These are phyloP conservation scores for Aegilops longissima DNA, from an alignment of 176 grass and related monocot species.

Conservation along the genomic window DNA sequence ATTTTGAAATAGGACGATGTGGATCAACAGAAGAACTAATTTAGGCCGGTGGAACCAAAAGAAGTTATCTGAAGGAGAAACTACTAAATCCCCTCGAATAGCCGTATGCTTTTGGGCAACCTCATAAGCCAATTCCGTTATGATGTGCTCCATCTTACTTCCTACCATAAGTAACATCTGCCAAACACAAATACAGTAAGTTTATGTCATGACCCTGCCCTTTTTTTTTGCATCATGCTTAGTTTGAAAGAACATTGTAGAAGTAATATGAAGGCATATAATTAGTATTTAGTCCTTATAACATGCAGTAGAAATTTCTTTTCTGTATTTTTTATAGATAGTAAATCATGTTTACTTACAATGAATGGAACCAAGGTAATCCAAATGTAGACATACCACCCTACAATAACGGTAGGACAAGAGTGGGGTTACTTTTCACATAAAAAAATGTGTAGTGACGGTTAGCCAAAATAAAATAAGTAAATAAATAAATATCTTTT, in stretches of 20 bases:
- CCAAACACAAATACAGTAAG: neutral
- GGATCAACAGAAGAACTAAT: slow-evolving; percentile 79
- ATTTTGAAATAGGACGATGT: slow-evolving; percentile 79
- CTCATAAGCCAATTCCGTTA: slow-evolving; percentile 65
- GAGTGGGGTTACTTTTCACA: neutral
- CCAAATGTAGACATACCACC: slow-evolving; percentile 86
- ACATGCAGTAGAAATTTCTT: neutral
- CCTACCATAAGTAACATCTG: slow-evolving; percentile 66
- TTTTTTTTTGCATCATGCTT: neutral
- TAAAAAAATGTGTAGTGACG: neutral
- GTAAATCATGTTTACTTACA: slow-evolving; percentile 53
- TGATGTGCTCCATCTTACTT: slow-evolving; percentile 88
- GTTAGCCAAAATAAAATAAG: neutral
- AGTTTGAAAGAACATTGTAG: neutral
- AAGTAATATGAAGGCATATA: neutral
- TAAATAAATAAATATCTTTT: neutral
- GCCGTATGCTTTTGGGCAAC: slow-evolving; percentile 59
- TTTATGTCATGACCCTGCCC: neutral
- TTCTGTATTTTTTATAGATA: neutral
- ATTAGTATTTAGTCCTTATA: neutral
- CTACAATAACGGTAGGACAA: slow-evolving; percentile 14
- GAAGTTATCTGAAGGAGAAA: slow-evolving; percentile 64
- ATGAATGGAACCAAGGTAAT: slow-evolving; percentile 58
- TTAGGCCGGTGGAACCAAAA: slow-evolving; percentile 77
- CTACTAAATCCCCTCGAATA: slow-evolving; percentile 56